These are phyloP conservation scores for Gossypium thurberi DNA, from an alignment of 345 rosid genomes.

Conservation along the genomic window DNA sequence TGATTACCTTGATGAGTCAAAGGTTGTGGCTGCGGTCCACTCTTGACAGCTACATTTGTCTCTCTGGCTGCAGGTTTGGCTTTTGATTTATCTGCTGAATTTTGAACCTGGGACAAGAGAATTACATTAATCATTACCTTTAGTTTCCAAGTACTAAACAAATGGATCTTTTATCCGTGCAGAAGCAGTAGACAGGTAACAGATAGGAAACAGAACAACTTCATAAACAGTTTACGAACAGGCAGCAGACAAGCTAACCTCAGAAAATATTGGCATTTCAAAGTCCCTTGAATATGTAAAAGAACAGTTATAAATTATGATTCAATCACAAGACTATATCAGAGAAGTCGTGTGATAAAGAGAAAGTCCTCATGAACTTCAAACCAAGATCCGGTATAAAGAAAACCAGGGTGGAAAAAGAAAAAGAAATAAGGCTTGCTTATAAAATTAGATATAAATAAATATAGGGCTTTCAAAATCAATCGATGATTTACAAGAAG, in stretches of 20 bases:
- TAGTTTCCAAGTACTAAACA: neutral
- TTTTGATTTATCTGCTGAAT: conserved; percentile 66
- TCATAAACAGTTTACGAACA: too few species aligned
- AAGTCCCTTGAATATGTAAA: too few species aligned
- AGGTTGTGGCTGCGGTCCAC: conserved; percentile 46
- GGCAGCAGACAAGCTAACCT: too few species aligned
- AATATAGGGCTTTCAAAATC: neutral
- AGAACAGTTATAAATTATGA: too few species aligned
- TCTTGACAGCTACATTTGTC: conserved; percentile 40
- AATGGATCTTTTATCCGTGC: neutral
- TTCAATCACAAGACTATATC: too few species aligned
- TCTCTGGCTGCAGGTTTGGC: conserved; percentile 47
- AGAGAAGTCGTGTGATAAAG: too few species aligned
- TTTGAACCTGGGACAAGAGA: conserved; percentile 40
- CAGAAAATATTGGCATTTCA: too few species aligned
- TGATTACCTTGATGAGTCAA: conserved; percentile 31
- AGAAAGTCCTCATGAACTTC: too few species aligned
- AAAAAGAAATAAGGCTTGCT: too few species aligned
- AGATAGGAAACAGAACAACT: too few species aligned
- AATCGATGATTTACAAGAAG: neutral
- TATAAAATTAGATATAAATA: neutral
- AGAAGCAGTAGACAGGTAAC: neutral
- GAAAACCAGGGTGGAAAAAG: too few species aligned
- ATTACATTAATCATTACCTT: neutral
- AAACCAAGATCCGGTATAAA: too few species aligned